Evolutionary conservation across 768 basidiomycete species (phyloP), one percentile per base, ranked within the genome.

Genomic region (Pulveroboletus sp.): DNA sequence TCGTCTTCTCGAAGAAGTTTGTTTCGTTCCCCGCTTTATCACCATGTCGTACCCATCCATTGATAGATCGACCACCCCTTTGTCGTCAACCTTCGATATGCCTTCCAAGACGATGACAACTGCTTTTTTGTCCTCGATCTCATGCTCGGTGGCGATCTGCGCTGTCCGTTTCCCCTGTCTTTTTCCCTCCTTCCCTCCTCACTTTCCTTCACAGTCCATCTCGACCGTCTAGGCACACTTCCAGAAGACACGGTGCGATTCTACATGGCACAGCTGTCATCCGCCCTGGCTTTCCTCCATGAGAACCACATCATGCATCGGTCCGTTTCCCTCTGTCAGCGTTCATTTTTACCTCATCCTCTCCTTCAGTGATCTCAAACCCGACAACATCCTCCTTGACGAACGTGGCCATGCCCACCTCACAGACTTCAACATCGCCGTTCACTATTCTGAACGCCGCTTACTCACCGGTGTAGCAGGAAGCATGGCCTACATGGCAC

Each of bases 401-500:
- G 94, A 97, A 62, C 77, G 80, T 42, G 95, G 95, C 2, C 94
- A 99, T 60, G 94, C 94, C 7, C 95, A 99, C 68, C 75, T 99
- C 53, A 98, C 88, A 0, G 95, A 99, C 66, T 97, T 99, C 71
- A 99, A 99, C 67, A 99, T 99, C 50, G 95, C 95, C 14, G 93
- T 98, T 7, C 95, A 99, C 68, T 98, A 90, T 64, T 83, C 86
- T 5, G 93, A 97, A 49, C 79, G 90, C 47, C 80, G 87, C 49
- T 71, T 93, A 29, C 69, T 88, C 21, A 94, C 89, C 12, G 93
- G 94, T 20, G 89, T 99, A 0, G 95, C 95, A 20, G 95, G 95
- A 9, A 95, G 92, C 43, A 95, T 98, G 94, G 95, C 95, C 3
- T 99, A 99, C 67, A 99, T 99, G 95, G 94, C 87, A 35, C 87